Base-by-base conservation (phyloP, 345 rosid species). In the Excoecaria cochinchinensis region DNA sequence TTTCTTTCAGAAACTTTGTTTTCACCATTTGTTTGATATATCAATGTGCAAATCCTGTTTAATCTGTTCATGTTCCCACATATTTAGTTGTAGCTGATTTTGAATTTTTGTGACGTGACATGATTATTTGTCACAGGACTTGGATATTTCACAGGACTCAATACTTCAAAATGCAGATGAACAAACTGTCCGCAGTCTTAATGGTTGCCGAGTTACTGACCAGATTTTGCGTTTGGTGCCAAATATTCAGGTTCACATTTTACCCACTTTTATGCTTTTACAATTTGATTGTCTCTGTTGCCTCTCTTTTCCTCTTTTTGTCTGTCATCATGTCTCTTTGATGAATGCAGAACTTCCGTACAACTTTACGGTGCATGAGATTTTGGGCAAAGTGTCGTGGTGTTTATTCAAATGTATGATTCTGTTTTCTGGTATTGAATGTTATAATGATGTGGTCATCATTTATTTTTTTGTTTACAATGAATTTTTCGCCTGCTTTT, bases 181-280 rank as follows among this genome's bases (percentile, higher is more conserved):
- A 48, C 96, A 91, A 87, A 91, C 98, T 71, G 98, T 95, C 80
- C 96, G 94, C 72, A 95, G 99, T 82, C 98, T 95, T 74, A 95
- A 95, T 70, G 99, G 99, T 60, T 95, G 99, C 85, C 87, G 99
- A 86, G 98, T 95, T 53, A 95, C 99, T 79, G 99, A 95, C 89
- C 99, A 93, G 73, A 91, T 95, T 86, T 82, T 95, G 86, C 97
- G 97, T 46, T 80, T 93, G 83, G 99, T 95, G 77, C 99, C 99
- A 74, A 93, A 89, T 82, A 91, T 93, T 80, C 92, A 93, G 98
- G 99, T 93, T 42, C 16, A 31, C 40, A 24, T 36, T 61, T 56
- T 53, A 17, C 76, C 50, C 13, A 8, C 52, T 40, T 10, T 38
- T 22, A 53, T 52, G 10, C 36, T 62, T 74, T 25, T 72, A 61